phyloP scores from a whole-genome alignment of 345 rosid species.

The Acer campestre region DNA sequence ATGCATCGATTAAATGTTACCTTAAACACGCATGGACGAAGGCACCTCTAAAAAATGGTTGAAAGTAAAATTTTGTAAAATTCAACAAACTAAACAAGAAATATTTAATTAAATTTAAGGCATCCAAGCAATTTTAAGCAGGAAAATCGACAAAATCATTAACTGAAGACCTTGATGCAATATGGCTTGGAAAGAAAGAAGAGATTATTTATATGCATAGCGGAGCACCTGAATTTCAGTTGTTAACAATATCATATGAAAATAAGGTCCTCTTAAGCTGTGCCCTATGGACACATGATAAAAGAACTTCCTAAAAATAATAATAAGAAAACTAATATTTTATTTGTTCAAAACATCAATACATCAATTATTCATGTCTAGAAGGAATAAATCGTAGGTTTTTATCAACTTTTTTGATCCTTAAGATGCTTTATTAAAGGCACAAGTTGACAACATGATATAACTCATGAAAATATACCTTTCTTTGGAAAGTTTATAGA shows the following conservation, averaged over 20 bases:
- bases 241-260: not conserved
- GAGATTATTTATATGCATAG: slow-evolving; percentile 8
- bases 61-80: not conserved
- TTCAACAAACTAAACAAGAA: not conserved
- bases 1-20: no score
- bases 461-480: slow-evolving; percentile 51
- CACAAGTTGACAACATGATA: not conserved
- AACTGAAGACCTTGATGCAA: not conserved
- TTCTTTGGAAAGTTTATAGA: slow-evolving; percentile 88
- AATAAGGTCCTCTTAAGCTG: not conserved
- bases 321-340: no score
- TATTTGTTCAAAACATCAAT: no score
- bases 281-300: not conserved
- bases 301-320: no score
- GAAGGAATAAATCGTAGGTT: not conserved
- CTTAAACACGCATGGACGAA: no score
- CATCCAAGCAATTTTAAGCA: not conserved
- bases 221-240: slow-evolving; percentile 4
- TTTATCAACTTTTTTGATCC: not conserved
- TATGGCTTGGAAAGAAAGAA: not conserved
- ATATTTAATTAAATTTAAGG: not conserved
- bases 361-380: no score
- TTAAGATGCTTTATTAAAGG: not conserved
- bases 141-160: not conserved
- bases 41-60: no score